A percentile compares a stretch with the other conserved stretches of the same genome.
These are phyloP conservation scores for Aspergillus tubingensis DNA, from an alignment of 2,329 filamentous ascomycete species.

Conservation along the genomic window DNA sequence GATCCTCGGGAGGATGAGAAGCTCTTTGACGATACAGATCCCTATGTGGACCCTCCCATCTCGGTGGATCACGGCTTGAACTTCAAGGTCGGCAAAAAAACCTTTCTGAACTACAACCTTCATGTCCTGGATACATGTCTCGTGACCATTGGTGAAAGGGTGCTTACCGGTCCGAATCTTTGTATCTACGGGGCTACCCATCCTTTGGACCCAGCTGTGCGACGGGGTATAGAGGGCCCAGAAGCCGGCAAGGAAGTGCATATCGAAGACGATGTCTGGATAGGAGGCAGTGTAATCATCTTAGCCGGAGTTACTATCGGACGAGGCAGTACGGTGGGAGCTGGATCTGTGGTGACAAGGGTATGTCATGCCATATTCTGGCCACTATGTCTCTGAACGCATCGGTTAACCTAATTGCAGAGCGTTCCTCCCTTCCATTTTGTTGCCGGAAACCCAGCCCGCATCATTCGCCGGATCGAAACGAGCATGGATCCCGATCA, in stretches of 20 bases:
- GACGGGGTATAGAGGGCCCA: constrained; percentile 45
- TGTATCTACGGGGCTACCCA: constrained; percentile 57
- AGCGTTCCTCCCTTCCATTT: constrained; percentile 32
- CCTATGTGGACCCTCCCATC: constrained; percentile 63
- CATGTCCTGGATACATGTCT: constrained; percentile 55
- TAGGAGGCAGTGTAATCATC: constrained; percentile 50
- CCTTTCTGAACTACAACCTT: constrained; percentile 57
- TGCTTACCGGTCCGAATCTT: constrained; percentile 57
- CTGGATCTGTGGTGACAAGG: constrained; percentile 45
- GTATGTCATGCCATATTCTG: constrained; percentile 10
- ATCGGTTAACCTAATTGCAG: constrained; percentile 15
- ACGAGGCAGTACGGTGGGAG: constrained; percentile 44
- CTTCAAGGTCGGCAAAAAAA: constrained; percentile 57
- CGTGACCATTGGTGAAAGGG: constrained; percentile 55
- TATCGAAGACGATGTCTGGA: constrained; percentile 53
- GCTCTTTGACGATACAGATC: constrained; percentile 38
- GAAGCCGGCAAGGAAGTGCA: constrained; percentile 53
- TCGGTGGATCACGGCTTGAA: constrained; percentile 68
- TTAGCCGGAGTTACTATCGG: constrained; percentile 48
- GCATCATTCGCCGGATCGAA: constrained; percentile 27
- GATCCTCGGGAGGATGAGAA: constrained; percentile 25
- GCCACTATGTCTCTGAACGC: background rate
- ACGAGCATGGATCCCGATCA: constrained; percentile 27
- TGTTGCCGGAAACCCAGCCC: constrained; percentile 29
- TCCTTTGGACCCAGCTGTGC: constrained; percentile 52